Evolutionary conservation across 108 stramenopile genomes (phyloP).

Genomic region (Stephanodiscus minutulus): DNA sequence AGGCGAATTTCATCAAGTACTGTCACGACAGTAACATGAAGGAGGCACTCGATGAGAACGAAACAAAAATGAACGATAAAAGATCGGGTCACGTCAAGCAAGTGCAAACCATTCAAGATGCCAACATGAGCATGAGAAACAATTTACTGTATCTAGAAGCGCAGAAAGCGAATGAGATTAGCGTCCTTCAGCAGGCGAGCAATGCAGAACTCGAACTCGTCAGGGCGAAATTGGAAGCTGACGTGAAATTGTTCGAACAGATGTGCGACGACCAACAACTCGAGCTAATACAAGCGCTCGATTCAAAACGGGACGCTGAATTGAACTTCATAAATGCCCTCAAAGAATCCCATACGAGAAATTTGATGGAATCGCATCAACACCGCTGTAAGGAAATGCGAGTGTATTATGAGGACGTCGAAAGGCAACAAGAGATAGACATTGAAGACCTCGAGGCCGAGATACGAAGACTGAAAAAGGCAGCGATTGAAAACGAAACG

Average conservation of each 20-base stretch:
- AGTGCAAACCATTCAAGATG: conserved; percentile 11
- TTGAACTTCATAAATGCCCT: conserved; percentile 21
- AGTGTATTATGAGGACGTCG: conserved; percentile 33
- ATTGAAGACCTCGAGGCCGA: conserved; percentile 43
- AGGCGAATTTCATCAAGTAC: conserved; percentile 42
- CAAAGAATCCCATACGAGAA: conserved; percentile 36
- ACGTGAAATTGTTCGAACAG: conserved; percentile 22
- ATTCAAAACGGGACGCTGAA: conserved; percentile 22
- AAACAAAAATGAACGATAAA: conserved; percentile 11
- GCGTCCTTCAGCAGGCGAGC: conserved; percentile 10
- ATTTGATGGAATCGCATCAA: conserved; percentile 38
- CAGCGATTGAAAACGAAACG: conserved; percentile 24
- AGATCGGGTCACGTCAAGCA: conserved; percentile 6
- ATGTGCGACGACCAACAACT: conserved; percentile 27
- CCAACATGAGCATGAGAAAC: conserved; percentile 15
- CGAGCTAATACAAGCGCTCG: conserved; percentile 24
- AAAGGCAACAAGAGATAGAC: conserved; percentile 39
- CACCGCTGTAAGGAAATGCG: conserved; percentile 22
- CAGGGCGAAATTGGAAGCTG: conserved; percentile 23
- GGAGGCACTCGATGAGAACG: background rate
- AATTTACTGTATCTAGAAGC: conserved; percentile 12
- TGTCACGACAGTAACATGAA: conserved; percentile 42
- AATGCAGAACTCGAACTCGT: conserved; percentile 17
- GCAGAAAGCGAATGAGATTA: conserved; percentile 17
- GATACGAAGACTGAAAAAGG: conserved; percentile 41